These are phyloP conservation scores for Candida ovalis DNA, from an alignment of 805 yeast species.

Conservation along the genomic window DNA sequence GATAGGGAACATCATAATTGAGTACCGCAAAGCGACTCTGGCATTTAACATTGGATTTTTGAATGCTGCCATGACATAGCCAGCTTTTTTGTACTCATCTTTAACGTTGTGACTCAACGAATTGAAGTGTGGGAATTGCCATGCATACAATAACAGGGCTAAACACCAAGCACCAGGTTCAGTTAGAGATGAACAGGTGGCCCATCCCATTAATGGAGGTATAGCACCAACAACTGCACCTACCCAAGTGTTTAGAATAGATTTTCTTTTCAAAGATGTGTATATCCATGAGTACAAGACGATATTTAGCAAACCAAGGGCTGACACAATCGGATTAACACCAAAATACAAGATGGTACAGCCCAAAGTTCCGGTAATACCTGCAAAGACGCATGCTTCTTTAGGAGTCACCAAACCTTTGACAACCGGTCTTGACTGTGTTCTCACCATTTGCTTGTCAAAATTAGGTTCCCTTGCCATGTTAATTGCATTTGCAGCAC, in stretches of 20 bases:
- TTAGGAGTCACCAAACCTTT: conserved; percentile 69
- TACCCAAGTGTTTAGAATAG: conserved; percentile 93
- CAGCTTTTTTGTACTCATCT: conserved; percentile 85
- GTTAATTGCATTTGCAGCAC: conserved; percentile 94
- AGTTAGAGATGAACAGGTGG: conserved; percentile 71
- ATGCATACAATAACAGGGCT: conserved; percentile 85
- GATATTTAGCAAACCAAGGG: conserved; percentile 77
- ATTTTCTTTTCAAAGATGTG: conserved; percentile 82
- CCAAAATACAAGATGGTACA: conserved; percentile 66
- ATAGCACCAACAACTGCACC: conserved; percentile 99
- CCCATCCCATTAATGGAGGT: conserved; percentile 99
- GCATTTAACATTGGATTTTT: conserved; percentile 90
- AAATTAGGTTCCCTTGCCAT: conserved; percentile 95
- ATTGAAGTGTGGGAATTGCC: conserved; percentile 99
- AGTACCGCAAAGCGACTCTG: conserved; percentile 85
- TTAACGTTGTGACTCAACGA: conserved; percentile 84
- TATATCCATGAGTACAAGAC: conserved; percentile 84
- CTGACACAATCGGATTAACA: conserved; percentile 81
- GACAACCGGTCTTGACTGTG: conserved; percentile 86
- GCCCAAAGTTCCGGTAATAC: conserved; percentile 67
- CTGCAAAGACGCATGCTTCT: conserved; percentile 80
- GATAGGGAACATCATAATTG: conserved; percentile 89
- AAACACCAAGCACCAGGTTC: conserved; percentile 96
- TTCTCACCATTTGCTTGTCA: conserved; percentile 83
- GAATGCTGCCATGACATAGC: conserved; percentile 96